Evolutionary conservation across 2,329 filamentous ascomycete genomes (phyloP), one percentile per base, ranked within the genome.

Genomic region (Diaporthe batatas): DNA sequence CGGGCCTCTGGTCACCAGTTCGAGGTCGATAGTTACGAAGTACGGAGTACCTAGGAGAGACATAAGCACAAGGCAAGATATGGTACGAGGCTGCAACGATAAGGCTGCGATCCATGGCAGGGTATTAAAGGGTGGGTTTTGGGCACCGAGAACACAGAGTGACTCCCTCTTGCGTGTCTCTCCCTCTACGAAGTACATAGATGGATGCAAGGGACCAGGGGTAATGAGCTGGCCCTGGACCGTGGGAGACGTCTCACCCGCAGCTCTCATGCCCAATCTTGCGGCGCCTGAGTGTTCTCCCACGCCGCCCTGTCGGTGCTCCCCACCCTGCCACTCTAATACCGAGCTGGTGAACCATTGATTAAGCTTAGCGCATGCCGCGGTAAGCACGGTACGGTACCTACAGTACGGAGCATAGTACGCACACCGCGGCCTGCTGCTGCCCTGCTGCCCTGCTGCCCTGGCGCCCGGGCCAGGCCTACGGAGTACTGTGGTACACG

Each of bases 301-400:
- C 51, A 55, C 36, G 23, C 65, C 42, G 25, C 44, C 44, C 16
- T 36, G 65, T 47, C 47, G 18, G 47, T 14, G 51, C 54, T 49
- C 68, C 47, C 29, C 39, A n/a, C 44, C 21, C 44, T 49, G 44
- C 44, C 44, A 51, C 34, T 47, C 12, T 39, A 69, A 18, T 51
- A 62, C 68, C 55, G 55, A 70, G 55, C 68, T 70, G 68, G 42
- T 51, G 14, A 51, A 29, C 55, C 68, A 62, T 62, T 29, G 2
- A 29, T 70, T 32, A 70, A 53, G 68, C 54, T 51, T 70, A 70
- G 55, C 55, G 68, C 42, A 21, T 62, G 68, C 44, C 57, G 62
- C 62, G 62, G 62, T 65, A 65, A 65, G 62, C 62, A 65, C 62
- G 62, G 62, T 51, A 65, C 29, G 59, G 59, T 25, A 51, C 21